Evolutionary conservation across 768 basidiomycete genomes (phyloP), one percentile per base, ranked within the genome.

Genomic region (Rhizopogon sp.): DNA sequence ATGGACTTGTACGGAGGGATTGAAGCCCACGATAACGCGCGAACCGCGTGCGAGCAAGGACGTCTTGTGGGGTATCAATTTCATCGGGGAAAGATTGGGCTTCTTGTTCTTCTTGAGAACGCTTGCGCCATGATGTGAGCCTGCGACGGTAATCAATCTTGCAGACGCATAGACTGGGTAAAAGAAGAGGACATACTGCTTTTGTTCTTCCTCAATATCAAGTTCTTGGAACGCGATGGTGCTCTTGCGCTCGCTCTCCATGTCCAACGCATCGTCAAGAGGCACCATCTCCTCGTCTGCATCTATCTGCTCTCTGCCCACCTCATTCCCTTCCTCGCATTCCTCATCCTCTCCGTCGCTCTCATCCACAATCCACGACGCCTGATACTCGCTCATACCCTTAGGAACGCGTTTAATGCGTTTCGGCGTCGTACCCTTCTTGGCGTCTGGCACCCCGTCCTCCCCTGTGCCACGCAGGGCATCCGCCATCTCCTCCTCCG

Each of bases 381-480:
- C 95, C 67, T 98, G 96, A 66, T 98, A 98, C 63, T 92, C 87
- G 70, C 92, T 96, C 76, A 91, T 97, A 2, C 95, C 95, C 71
- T 95, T 96, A 2, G 95, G 96, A 44, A 97, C 82, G 47, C 84
- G 81, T 67, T 83, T 87, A n/a, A 94, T 83, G 29, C 74, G 66
- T 69, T 83, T 90, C 1, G 91, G 91, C 6, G 90, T 93, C 0
- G 90, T 91, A 0, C 87, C 90, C 2, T 72, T 68, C 28, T 65
- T 67, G 1, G 90, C 90, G 58, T 88, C 87, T 2, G 89, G 85
- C 14, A 90, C 65, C 3, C 55, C 49, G 3, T 68, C 63, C 41
- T 63, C 66, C 17, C 39, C 59, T 0, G 60, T 58, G 17, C 37
- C 39, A 17, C 29, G 52, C 7, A 45, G 59, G 0, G 64, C 72